A percentile compares a stretch with the other conserved stretches of the same genome.
phyloP scores from a whole-genome alignment of 192 early-diverging fungal genomes.

The Podila verticillata region DNA sequence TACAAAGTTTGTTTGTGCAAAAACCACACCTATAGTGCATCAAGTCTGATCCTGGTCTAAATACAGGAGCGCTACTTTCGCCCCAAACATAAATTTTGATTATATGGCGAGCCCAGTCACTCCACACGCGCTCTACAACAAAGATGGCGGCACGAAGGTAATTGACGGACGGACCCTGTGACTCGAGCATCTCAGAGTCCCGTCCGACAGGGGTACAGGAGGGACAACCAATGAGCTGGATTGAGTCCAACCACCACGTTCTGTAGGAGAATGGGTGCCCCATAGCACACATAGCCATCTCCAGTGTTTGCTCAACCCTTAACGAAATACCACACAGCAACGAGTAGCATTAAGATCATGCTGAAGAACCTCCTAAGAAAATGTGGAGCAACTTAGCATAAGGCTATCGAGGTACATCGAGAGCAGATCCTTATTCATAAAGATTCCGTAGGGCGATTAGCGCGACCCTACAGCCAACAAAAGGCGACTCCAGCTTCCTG shows the following conservation, averaged over 20 bases:
- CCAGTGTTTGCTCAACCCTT: conserved; percentile 7
- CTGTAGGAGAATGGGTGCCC: conserved; percentile 12
- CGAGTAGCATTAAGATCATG: conserved; percentile 7
- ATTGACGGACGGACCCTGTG: conserved; percentile 13
- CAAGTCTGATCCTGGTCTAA: too few species aligned
- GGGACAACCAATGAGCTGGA: conserved; percentile 18
- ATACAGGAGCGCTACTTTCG: too few species aligned
- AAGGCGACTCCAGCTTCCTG: conserved; percentile 21
- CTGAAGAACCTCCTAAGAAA: conserved; percentile 14
- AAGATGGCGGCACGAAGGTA: background rate
- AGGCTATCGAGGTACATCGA: conserved; percentile 16
- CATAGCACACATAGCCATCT: background rate
- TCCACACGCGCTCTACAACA: too few species aligned
- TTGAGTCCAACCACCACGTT: conserved; percentile 18
- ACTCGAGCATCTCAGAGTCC: conserved; percentile 18
- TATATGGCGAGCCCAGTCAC: too few species aligned
- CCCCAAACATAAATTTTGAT: too few species aligned
- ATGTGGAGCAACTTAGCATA: conserved; percentile 2
- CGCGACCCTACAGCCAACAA: conserved; percentile 16
- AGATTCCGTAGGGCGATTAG: conserved; percentile 18
- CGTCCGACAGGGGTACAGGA: conserved; percentile 14
- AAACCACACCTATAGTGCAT: too few species aligned
- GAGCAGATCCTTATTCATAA: too few species aligned
- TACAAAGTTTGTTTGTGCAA: too few species aligned
- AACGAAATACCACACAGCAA: background rate